These are phyloP conservation scores for Rhododendron vialii DNA, from an alignment of 148 eudicot genomes.

Conservation along the genomic window DNA sequence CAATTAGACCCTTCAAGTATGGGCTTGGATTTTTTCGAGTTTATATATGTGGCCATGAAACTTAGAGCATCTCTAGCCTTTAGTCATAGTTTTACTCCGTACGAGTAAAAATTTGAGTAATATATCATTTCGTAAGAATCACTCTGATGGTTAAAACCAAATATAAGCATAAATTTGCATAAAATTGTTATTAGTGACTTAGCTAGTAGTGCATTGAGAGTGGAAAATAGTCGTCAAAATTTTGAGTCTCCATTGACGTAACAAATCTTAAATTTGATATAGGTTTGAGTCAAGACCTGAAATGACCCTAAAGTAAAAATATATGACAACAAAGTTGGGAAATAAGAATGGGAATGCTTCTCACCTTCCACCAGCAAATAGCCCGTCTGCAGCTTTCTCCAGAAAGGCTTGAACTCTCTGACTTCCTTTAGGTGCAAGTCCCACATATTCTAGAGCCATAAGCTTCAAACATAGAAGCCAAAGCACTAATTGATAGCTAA, in stretches of 20 bases:
- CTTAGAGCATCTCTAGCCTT: not conserved
- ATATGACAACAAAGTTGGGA: not conserved
- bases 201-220: too few relatives aligned
- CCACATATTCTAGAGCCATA: constrained; percentile 57
- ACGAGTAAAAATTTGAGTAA: too few relatives aligned
- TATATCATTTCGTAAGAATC: too few relatives aligned
- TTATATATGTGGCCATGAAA: not conserved
- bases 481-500: not conserved
- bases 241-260: not conserved
- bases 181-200: too few relatives aligned
- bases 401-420: constrained; percentile 84
- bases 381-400: constrained; percentile 91
- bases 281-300: too few relatives aligned
- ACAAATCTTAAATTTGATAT: not conserved
- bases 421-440: constrained; percentile 90
- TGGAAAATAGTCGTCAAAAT: too few relatives aligned
- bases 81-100: not conserved
- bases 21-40: not conserved
- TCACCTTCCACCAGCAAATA: constrained; percentile 82
- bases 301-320: not conserved
- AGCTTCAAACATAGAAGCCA: constrained; percentile 38
- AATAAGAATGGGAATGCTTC: constrained; percentile 6
- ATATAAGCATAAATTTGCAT: not conserved
- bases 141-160: too few relatives aligned
- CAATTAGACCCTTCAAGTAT: not conserved